A percentile compares a stretch with the other conserved stretches of the same genome.
Evolutionary conservation across 345 rosid genomes (phyloP).

Genomic region (Hevea brasiliensis): DNA sequence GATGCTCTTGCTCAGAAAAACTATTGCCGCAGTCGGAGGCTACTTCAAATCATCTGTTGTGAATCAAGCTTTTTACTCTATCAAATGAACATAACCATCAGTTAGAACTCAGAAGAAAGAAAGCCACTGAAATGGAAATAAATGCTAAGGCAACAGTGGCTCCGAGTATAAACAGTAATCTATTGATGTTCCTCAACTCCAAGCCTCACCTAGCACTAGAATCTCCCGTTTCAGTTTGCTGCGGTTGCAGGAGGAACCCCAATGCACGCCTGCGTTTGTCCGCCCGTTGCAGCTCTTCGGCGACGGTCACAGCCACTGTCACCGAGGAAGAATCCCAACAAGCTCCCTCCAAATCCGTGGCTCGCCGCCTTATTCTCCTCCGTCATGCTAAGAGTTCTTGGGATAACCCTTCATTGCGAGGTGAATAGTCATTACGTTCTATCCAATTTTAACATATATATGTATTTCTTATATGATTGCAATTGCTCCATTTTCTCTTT

Average conservation of each 20-base stretch:
- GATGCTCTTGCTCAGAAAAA: too few species aligned
- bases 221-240: constrained; percentile 5
- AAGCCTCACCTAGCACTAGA: background rate
- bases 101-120: too few species aligned
- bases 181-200: background rate
- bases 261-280: background rate
- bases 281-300: background rate
- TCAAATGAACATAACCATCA: too few species aligned
- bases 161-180: background rate
- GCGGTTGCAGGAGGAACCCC: background rate
- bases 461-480: background rate
- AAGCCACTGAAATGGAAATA: background rate
- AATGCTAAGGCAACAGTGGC: background rate
- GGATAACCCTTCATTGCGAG: constrained; percentile 66
- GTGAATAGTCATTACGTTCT: constrained; percentile 21
- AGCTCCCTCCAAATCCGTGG: constrained; percentile 20
- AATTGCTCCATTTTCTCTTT: background rate
- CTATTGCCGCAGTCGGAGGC: too few species aligned
- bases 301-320: background rate
- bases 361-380: constrained; percentile 88
- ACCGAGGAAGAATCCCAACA: background rate
- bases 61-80: too few species aligned
- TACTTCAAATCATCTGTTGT: too few species aligned
- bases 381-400: constrained; percentile 96
- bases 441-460: background rate